Evolutionary conservation across 192 early-diverging fungal species (phyloP), one percentile per base, ranked within the genome.

Genomic region (Oehlia diaphana): DNA sequence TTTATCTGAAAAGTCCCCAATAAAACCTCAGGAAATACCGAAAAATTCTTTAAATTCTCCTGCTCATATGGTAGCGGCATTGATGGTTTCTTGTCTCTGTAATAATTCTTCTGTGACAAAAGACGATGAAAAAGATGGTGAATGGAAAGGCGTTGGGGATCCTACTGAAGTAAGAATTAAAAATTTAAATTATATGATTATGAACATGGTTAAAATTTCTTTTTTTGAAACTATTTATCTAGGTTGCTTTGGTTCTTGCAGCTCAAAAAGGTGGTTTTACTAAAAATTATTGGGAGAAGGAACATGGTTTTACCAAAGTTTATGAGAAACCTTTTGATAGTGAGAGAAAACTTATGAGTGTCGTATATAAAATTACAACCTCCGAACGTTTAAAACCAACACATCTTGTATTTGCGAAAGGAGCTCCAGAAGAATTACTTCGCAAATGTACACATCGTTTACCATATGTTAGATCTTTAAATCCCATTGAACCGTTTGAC

Each of bases 321-420:
- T 93, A 89, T 31, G 96, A 97, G 82, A 92, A 94, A 70, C 91
- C 96, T 1, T 98, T 98, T 81, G 95, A 97, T 82, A 93, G 94
- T 81, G 97, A 98, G 75, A 92, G 97, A 64, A 99, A 99, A 85
- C 89, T 96, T 39, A 98, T 98, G 97, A 94, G 93, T 85, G 92
- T 93, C 13, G 86, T 96, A 2, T 95, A 91, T 84, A 84, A 89
- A 62, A 77, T 64, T 49, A 21, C 78, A 49, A 8, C 42, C 50
- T 33, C 31, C n/a, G 77, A 74, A 81, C 83, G 61, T 81, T 64
- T 10, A 73, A 81, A 78, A 31, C 78, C 62, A 63, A 83, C 70
- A 33, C 72, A 84, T 42, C 87, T 95, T 73, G 89, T 95, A 5
- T 80, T 97, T 7, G 91, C 85, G 39, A 99, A 99, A 81, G 97